Conservation (phyloP, 768 basidiomycete genomes). For the Boletus bicolor region DNA sequence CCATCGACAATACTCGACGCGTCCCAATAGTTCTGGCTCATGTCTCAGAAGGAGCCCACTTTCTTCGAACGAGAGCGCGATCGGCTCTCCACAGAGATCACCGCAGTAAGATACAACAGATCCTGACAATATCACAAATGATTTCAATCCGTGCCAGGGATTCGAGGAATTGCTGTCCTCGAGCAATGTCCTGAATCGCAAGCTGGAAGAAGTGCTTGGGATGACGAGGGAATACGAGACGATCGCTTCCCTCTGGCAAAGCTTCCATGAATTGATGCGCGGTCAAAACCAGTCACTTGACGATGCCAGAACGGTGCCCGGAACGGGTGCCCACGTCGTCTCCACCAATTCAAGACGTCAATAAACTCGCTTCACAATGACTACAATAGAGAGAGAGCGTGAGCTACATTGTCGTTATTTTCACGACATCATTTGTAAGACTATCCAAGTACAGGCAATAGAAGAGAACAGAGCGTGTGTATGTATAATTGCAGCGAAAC, state of each 20-base stretch:
- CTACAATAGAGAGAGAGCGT: slow-evolving; percentile 11
- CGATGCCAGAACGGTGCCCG: slow-evolving; percentile 45
- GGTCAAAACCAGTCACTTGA: slow-evolving; percentile 37
- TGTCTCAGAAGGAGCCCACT: slow-evolving; percentile 40
- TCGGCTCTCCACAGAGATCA: slow-evolving; percentile 68
- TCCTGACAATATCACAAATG: too few species aligned
- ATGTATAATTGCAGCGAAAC: slow-evolving; percentile 35
- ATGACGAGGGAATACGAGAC: slow-evolving; percentile 93
- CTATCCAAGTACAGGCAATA: slow-evolving; percentile 40
- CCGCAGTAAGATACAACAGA: slow-evolving; percentile 45
- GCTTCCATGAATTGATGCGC: slow-evolving; percentile 76
- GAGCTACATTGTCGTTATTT: slow-evolving; percentile 20
- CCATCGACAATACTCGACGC: too few species aligned
- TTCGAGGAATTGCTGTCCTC: slow-evolving; percentile 87
- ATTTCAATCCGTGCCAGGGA: slow-evolving; percentile 45
- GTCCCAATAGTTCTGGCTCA: background rate
- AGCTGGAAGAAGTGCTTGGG: slow-evolving; percentile 86
- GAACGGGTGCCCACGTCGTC: slow-evolving; percentile 70
- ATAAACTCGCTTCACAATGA: slow-evolving; percentile 5
- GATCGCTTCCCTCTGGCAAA: slow-evolving; percentile 81
- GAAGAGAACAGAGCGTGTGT: slow-evolving; percentile 24
- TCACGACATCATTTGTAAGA: slow-evolving; percentile 25
- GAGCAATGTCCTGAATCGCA: slow-evolving; percentile 83
- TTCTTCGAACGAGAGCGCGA: slow-evolving; percentile 85
- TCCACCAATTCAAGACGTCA: slow-evolving; percentile 28